Evolutionary conservation across 176 grass and related monocot species (phyloP).

Genomic region (Eleusine coracana): DNA sequence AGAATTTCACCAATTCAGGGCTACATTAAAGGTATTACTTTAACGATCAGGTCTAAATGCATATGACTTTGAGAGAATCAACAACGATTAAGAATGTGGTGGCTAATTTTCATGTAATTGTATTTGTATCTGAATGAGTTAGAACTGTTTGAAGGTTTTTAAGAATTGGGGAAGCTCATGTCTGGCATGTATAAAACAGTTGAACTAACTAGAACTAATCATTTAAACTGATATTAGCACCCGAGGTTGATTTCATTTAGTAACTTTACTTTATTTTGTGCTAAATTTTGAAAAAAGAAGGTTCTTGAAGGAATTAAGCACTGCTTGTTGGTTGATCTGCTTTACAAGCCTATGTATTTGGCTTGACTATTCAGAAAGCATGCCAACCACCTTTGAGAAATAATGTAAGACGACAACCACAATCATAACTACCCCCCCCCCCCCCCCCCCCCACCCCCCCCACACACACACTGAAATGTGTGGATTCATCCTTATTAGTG

Average conservation of each 20-base stretch:
- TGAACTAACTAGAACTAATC: neutral
- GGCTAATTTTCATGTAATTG: neutral
- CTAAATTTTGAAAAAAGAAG: neutral
- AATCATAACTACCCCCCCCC: neutral
- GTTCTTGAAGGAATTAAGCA: slow-evolving; percentile 7
- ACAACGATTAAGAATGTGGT: neutral
- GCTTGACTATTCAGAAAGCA: neutral
- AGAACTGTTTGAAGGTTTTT: neutral
- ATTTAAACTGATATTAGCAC: neutral
- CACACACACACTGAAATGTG: neutral
- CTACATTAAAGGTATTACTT: too few relatives aligned
- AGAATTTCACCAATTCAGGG: neutral
- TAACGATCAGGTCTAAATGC: neutral
- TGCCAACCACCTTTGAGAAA: neutral
- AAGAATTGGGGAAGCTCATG: neutral
- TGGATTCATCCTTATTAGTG: neutral
- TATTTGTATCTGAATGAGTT: neutral
- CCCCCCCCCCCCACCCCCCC: too few relatives aligned
- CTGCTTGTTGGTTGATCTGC: neutral
- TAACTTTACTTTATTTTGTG: slow-evolving; percentile 17
- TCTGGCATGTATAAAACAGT: neutral
- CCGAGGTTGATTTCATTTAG: neutral
- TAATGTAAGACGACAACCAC: neutral
- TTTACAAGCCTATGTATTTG: neutral
- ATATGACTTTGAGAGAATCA: neutral